Evolutionary conservation across 2,329 filamentous ascomycete species (phyloP), one percentile per base, ranked within the genome.

Genomic region (Beauveria sp.): DNA sequence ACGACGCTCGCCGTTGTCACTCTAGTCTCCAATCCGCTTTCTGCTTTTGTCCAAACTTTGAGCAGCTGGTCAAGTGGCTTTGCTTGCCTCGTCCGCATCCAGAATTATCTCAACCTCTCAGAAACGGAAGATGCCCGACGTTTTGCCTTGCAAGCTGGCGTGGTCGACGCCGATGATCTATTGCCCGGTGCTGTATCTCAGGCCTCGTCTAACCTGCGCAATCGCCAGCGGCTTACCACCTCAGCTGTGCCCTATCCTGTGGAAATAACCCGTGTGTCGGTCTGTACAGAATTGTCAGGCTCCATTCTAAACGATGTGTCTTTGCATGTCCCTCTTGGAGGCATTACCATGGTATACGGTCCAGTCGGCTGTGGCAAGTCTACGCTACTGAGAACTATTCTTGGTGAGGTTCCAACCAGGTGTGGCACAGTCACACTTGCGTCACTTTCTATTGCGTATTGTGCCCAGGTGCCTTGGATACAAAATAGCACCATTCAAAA

Each of bases 311-410:
- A 26, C 26, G 50, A 54, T 24, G 26, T 61, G 5, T 46, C 40
- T 16, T 3, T 61, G 5, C 24, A 46, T n/a, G 26, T 54, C 5
- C 20, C 50, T 4, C 63, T 64, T 16, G 70, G 69, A 18, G 69
- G 69, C 0, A 65, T 71, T 7, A 69, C 70, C 16, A 69, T 73
- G 61, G 42, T 74, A 5, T 60, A 72, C 14, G 72, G 73, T 0
- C 71, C 72, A 0, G 67, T 74, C 12, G 70, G 69, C 3, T 71
- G 67, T 9, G 72, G 72, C 9, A 73, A 73, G 43, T 73, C 72
- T 0, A 73, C 66, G 18, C 24, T 73, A 1, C 61, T 73, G 3
- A 72, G 72, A 55, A 67, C 68, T 1, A 68, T 73, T 2, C 45
- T 74, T 1, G 72, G 72, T 1, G 72, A 74, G 62, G 66, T 66